Evolutionary conservation across 1,284 basidiomycete genomes (phyloP), one percentile per base, ranked within the genome.

Genomic region (Ustilago trichophora): DNA sequence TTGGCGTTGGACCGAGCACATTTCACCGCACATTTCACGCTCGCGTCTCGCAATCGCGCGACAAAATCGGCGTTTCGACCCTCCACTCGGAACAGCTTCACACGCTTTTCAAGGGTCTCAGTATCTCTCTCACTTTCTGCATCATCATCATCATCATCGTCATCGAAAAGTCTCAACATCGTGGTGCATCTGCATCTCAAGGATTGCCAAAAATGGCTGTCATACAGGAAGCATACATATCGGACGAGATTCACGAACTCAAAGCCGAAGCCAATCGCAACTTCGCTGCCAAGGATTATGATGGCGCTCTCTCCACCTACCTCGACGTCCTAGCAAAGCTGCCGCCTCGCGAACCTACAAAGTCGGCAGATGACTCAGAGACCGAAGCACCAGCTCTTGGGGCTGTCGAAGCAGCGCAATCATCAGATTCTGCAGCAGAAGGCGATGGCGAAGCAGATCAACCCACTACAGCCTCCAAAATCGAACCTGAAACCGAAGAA

Each of bases 201-300:
- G n/a, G n/a, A n/a, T n/a, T n/a, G n/a, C n/a, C n/a, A 19, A 32
- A 3, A 15, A 68, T 68, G 65, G 58, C 65, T n/a, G 12, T 63
- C 47, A 58, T 68, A 10, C 36, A 57, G 18, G 50, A 60, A n/a
- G 53, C 48, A 6, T 35, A 53, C 37, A 46, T 67, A 45, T 57
- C 64, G n/a, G 66, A 67, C n/a, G 56, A 71, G 25, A 59, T 70
- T 3, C 46, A 63, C 24, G 8, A 46, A 4, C 54, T 77, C 27
- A 77, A 77, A 49, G 46, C 56, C 6, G 29, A 62, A 35, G 75
- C 65, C 5, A 77, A 77, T 24, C 43, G 50, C 22, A 48, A 53
- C 15, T 77, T 73, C 33, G 35, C 53, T 25, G 57, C 43, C 11
- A 57, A 64, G 24, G 36, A 66, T 15, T 69, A 59, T 42, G 73